Percentiles rank a stretch among this genome's conserved stretches.
These are phyloP conservation scores for Fonsecaea nubica DNA, from an alignment of 2,329 filamentous ascomycete genomes.

Conservation along the genomic window DNA sequence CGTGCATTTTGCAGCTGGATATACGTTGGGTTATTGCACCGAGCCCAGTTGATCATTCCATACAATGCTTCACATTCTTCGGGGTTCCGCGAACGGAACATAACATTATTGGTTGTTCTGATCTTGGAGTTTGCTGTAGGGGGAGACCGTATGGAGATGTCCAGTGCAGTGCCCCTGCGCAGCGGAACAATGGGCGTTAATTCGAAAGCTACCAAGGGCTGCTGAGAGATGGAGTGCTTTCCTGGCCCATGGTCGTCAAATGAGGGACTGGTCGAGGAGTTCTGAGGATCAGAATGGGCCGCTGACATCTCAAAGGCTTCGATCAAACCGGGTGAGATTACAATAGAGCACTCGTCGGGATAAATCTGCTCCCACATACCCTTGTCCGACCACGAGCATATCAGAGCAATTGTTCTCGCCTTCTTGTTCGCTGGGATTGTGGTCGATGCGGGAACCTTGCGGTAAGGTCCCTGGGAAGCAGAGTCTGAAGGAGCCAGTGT, in stretches of 20 bases:
- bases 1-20: slow-evolving; percentile 77
- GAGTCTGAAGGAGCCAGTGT: slow-evolving; percentile 82
- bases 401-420: slow-evolving; percentile 63
- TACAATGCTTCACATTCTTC: slow-evolving; percentile 84
- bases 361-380: slow-evolving; percentile 67
- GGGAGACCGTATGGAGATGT: slow-evolving; percentile 91
- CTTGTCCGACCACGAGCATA: slow-evolving; percentile 69
- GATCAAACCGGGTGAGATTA: slow-evolving; percentile 69
- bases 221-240: slow-evolving; percentile 43
- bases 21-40: slow-evolving; percentile 92
- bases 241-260: slow-evolving; percentile 42
- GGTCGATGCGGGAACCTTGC: slow-evolving; percentile 53
- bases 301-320: slow-evolving; percentile 66
- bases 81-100: slow-evolving; percentile 80
- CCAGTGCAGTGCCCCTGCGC: slow-evolving; percentile 86
- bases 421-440: slow-evolving; percentile 53
- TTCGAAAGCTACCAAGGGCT: slow-evolving; percentile 73
- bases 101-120: slow-evolving; percentile 76
- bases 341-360: slow-evolving; percentile 67
- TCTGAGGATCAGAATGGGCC: slow-evolving; percentile 48
- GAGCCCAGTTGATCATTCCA: slow-evolving; percentile 81
- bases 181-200: slow-evolving; percentile 91
- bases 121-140: slow-evolving; percentile 76
- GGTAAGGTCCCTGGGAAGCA: slow-evolving; percentile 75
- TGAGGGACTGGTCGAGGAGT: slow-evolving; percentile 32